Conservation (phyloP, 2,329 filamentous ascomycete genomes). For the Epichloe glyceriae region DNA sequence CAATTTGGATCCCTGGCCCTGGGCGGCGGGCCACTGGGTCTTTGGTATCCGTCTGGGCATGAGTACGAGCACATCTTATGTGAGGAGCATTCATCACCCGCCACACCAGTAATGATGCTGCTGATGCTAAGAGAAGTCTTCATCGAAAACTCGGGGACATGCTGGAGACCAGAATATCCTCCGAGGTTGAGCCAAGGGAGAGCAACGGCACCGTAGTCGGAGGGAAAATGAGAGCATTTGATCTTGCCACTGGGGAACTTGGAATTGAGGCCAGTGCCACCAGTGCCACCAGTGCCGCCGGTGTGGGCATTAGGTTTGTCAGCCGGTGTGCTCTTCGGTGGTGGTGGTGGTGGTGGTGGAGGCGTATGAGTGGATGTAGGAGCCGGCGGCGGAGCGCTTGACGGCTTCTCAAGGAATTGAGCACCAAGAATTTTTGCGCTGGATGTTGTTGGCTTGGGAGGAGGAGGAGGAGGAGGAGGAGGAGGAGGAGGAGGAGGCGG, state of each 20-base stretch:
- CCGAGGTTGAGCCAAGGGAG: constrained; percentile 55
- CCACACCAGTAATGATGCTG: constrained; percentile 51
- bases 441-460: constrained; percentile 15
- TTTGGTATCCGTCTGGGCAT: constrained; percentile 83
- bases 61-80: constrained; percentile 81
- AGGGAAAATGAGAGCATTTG: constrained; percentile 62
- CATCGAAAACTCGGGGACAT: constrained; percentile 36
- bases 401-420: constrained; percentile 6
- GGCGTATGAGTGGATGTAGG: neutral
- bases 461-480: constrained; percentile 21
- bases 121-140: constrained; percentile 38
- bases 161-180: constrained; percentile 74
- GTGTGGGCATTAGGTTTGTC: constrained; percentile 10
- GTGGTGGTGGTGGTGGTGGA: constrained; percentile 6
- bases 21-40: constrained; percentile 70
- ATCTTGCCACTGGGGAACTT: constrained; percentile 67
- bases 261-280: constrained; percentile 42
- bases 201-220: constrained; percentile 63
- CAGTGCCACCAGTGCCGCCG: neutral
- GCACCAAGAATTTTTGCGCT: neutral
- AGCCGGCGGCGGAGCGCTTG: constrained; percentile 3
- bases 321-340: constrained; percentile 8
- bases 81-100: constrained; percentile 45
- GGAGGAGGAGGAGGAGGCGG: constrained; percentile 24
- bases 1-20: constrained; percentile 84